Evolutionary conservation across 2,329 filamentous ascomycete species (phyloP), one percentile per base, ranked within the genome.

Genomic region (Aspergillus ochraceus): DNA sequence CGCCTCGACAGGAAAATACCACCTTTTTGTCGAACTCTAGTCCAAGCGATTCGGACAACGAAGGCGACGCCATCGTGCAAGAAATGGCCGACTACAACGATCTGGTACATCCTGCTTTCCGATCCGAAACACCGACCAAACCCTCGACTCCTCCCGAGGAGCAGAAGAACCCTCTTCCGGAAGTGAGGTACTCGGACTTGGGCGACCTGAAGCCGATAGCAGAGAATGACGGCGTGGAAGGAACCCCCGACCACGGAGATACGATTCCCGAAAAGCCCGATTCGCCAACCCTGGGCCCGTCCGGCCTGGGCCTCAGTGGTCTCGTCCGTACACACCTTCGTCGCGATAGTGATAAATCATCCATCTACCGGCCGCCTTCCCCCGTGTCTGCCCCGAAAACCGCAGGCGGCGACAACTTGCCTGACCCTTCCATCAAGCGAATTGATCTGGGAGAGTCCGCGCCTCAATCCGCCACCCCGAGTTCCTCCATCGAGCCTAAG

Each of bases 281-380:
- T 68, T 96, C 92, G 0, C 92, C 93, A 0, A 96, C 91, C 0
- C 78, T 97, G 6, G 90, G 90, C 2, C 88, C 75, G 24, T 61
- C 90, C 0, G 76, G 74, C 2, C 65, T 76, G 19, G 92, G 91
- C 1, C 81, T 97, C 17, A 94, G 89, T 68, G 90, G 90, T 2
- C 85, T 97, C 80, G 88, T 97, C 50, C 87, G 90, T 32, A 89
- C 93, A 62, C 95, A 98, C 79, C 79, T 98, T 46, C 87, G 95
- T 54, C 87, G 87, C 36, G 87, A 89, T 64, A 98, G 94, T 76
- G 89, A 88, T 60, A 84, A 87, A 14, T 98, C 94, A 0, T 96
- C 92, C 0, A 82, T 95, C 26, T 92, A 91, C 66, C 86, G 85
- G 26, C 78, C 77, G 58, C 77, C 76, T 24, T 79, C 79, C 10